phyloP scores from a whole-genome alignment of 495 filamentous ascomycete species.

The Penicillium ochrochloron region DNA sequence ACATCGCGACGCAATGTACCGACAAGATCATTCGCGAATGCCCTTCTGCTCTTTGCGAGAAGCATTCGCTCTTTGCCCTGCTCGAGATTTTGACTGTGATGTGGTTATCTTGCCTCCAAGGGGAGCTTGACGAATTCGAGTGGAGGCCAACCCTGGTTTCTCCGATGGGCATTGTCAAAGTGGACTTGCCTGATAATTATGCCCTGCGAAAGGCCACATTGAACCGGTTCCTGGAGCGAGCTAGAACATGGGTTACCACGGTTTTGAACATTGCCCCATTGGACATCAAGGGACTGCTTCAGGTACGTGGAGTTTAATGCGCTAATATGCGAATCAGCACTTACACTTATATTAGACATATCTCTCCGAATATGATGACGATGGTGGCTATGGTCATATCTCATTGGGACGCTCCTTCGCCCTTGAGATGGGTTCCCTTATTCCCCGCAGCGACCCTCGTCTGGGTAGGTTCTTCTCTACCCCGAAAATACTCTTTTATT shows the following conservation, averaged over 20 bases:
- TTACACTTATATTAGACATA: conserved; percentile 64
- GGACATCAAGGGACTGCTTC: conserved; percentile 92
- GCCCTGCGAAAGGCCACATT: conserved; percentile 76
- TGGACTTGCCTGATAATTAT: conserved; percentile 93
- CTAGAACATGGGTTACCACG: conserved; percentile 76
- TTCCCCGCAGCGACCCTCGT: conserved; percentile 86
- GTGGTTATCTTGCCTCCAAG: conserved; percentile 93
- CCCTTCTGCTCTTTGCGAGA: conserved; percentile 89
- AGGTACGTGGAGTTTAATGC: conserved; percentile 42
- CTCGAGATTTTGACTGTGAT: conserved; percentile 89
- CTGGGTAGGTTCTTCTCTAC: conserved; percentile 53
- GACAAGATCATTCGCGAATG: conserved; percentile 82
- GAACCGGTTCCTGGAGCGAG: conserved; percentile 72
- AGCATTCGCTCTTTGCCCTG: conserved; percentile 85
- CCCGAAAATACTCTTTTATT: background rate
- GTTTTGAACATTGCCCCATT: conserved; percentile 86
- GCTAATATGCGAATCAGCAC: background rate
- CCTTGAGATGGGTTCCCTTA: conserved; percentile 84
- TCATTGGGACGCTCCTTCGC: conserved; percentile 95
- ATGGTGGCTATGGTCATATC: conserved; percentile 83
- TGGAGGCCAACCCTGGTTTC: conserved; percentile 82
- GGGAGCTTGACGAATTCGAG: conserved; percentile 91
- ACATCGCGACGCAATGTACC: conserved; percentile 77
- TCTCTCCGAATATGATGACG: conserved; percentile 89
- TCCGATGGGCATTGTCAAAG: conserved; percentile 68